Conservation (phyloP, 2,329 filamentous ascomycete genomes). For the Arthroderma uncinatum region DNA sequence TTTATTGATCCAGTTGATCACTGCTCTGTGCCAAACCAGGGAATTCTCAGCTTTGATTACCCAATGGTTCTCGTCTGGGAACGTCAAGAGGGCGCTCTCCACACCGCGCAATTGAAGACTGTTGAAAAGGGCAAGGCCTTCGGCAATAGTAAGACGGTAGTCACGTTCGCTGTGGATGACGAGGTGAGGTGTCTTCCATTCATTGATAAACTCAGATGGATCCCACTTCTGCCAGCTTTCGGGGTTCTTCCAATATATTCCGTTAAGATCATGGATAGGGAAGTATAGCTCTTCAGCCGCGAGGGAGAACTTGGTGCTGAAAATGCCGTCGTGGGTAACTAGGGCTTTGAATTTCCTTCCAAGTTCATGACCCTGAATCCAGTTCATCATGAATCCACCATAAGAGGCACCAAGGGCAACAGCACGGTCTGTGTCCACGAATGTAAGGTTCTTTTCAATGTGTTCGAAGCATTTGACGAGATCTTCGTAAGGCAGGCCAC, state of each 20-base stretch:
- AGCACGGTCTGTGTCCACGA: conserved; percentile 44
- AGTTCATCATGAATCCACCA: conserved; percentile 52
- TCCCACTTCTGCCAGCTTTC: conserved; percentile 48
- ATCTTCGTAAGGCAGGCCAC: conserved; percentile 45
- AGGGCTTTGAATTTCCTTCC: conserved; percentile 47
- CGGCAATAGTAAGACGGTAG: conserved; percentile 74
- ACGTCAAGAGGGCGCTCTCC: conserved; percentile 66
- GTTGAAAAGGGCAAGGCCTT: conserved; percentile 78
- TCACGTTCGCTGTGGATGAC: conserved; percentile 86
- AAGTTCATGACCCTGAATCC: conserved; percentile 45
- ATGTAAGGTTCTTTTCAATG: conserved; percentile 40
- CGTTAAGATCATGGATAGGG: conserved; percentile 42
- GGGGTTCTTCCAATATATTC: conserved; percentile 40
- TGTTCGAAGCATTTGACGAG: conserved; percentile 44
- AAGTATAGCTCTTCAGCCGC: conserved; percentile 47
- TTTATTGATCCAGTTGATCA: conserved; percentile 63
- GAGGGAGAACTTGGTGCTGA: conserved; percentile 35
- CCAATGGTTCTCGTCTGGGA: conserved; percentile 73
- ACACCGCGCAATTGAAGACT: conserved; percentile 65
- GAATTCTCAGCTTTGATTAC: conserved; percentile 87
- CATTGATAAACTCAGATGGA: conserved; percentile 43
- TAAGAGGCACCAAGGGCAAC: conserved; percentile 45
- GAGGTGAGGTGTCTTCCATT: conserved; percentile 81
- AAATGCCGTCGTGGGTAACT: conserved; percentile 44
- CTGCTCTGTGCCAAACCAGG: conserved; percentile 77